Evolutionary conservation across 1,284 basidiomycete genomes (phyloP).

Genomic region (Cryptococcus sp.): DNA sequence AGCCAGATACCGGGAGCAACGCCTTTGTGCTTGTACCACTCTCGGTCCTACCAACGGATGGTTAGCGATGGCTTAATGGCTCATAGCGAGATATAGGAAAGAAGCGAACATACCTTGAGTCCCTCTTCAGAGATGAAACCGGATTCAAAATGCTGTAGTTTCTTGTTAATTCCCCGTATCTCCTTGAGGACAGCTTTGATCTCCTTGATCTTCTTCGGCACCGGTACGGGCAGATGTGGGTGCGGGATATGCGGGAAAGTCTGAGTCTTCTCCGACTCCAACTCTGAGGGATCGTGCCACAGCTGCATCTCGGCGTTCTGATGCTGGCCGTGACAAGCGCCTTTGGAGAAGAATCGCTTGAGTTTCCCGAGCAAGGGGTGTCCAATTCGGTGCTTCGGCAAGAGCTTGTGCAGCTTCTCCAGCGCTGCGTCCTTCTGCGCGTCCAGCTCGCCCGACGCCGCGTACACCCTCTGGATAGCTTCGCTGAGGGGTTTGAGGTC

Average conservation of each 20-base stretch:
- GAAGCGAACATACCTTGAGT: conserved; percentile 55
- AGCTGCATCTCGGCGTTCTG: background rate
- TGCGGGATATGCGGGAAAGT: conserved; percentile 15
- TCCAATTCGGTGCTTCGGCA: conserved; percentile 26
- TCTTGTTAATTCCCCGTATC: conserved; percentile 68
- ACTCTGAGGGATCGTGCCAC: background rate
- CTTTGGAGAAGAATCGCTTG: background rate
- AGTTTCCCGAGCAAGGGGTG: conserved; percentile 5
- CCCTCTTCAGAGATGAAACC: conserved; percentile 82
- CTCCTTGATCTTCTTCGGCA: conserved; percentile 44
- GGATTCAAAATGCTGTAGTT: conserved; percentile 73
- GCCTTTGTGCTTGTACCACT: conserved; percentile 83
- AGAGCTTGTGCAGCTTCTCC: conserved; percentile 49
- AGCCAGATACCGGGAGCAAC: conserved; percentile 89
- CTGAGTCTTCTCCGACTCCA: background rate
- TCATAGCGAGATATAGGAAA: background rate
- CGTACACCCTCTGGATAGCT: conserved; percentile 60
- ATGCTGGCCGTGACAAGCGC: background rate
- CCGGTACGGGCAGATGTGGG: conserved; percentile 16
- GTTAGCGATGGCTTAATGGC: conserved; percentile 3
- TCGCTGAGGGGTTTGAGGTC: conserved; percentile 59
- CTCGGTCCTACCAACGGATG: conserved; percentile 60
- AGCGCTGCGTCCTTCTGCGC: conserved; percentile 56
- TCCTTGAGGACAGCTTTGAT: conserved; percentile 66
- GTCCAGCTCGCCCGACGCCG: conserved; percentile 62